Percentiles rank a stretch among this genome's conserved stretches.
phyloP scores from a whole-genome alignment of 2,329 filamentous ascomycete species.

The Volutella citrinella region DNA sequence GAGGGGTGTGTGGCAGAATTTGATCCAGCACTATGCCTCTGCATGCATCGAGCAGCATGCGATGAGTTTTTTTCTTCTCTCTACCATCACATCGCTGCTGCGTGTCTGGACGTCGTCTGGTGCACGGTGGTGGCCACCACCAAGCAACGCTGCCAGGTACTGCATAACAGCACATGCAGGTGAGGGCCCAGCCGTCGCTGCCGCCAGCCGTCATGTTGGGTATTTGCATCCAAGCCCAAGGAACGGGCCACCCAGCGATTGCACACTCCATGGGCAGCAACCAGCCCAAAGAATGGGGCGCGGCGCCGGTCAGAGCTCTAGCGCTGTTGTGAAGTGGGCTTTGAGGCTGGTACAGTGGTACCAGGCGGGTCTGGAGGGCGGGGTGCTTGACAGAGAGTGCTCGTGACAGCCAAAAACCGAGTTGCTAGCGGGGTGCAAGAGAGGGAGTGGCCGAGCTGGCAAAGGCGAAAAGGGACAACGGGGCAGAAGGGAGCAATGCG shows the following conservation, averaged over 20 bases:
- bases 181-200: too few species aligned
- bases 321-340: constrained; percentile 20
- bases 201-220: too few species aligned
- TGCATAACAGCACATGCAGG: too few species aligned
- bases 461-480: constrained; percentile 2
- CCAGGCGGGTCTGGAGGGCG: constrained; percentile 29
- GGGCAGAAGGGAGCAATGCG: too few species aligned
- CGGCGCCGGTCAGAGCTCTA: constrained; percentile 18
- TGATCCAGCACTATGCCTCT: constrained; percentile 22
- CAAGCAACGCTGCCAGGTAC: too few species aligned
- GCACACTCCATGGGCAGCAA: too few species aligned
- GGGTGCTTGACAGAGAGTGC: constrained; percentile 30
- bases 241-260: too few species aligned
- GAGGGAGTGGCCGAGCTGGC: constrained; percentile 7
- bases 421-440: constrained; percentile 14
- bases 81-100: too few species aligned
- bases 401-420: constrained; percentile 29
- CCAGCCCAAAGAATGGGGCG: too few species aligned
- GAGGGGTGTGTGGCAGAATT: constrained; percentile 19
- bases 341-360: constrained; percentile 27
- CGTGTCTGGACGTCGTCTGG: too few species aligned
- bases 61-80: constrained; percentile 19
- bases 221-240: too few species aligned
- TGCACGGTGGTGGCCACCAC: too few species aligned
- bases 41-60: constrained; percentile 27